A percentile compares a stretch with the other conserved stretches of the same genome.
These are phyloP conservation scores for Picochlorum sp. DNA, from an alignment of 139 green algal species.

Conservation along the genomic window DNA sequence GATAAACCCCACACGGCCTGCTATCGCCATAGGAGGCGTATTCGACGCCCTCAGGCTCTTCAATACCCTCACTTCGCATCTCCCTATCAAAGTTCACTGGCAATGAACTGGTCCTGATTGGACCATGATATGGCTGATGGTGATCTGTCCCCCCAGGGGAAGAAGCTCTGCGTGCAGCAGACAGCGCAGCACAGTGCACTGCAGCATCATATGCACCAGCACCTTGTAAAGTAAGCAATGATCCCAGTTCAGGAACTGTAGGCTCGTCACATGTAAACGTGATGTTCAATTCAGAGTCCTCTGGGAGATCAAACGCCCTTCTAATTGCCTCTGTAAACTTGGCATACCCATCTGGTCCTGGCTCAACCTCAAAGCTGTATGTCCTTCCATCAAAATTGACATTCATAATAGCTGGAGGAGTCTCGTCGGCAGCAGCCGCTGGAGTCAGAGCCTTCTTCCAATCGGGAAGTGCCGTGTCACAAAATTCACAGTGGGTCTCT, in stretches of 20 bases:
- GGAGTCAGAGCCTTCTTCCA: constrained; percentile 69
- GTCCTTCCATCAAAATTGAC: constrained; percentile 79
- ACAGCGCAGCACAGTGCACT: constrained; percentile 80
- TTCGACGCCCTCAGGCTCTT: no score
- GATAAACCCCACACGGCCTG: no score
- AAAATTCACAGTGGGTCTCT: constrained; percentile 84
- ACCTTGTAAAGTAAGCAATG: constrained; percentile 73
- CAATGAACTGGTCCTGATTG: no score
- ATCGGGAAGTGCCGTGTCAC: constrained; percentile 58
- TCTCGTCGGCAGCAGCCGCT: constrained; percentile 21
- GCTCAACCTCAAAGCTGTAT: constrained; percentile 47
- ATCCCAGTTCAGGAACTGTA: constrained; percentile 34
- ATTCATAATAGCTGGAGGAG: constrained; percentile 80
- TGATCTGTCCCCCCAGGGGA: no score
- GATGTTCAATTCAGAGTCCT: constrained; percentile 83
- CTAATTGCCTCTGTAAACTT: constrained; percentile 77
- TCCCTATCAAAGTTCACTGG: no score
- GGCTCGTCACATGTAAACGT: constrained; percentile 90
- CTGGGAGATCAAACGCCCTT: constrained; percentile 65
- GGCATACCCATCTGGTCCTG: constrained; percentile 60
- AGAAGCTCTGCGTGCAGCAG: constrained; percentile 58
- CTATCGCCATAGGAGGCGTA: no score
- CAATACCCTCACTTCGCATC: no score
- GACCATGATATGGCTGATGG: no score
- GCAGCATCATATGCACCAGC: constrained; percentile 80